Base-by-base conservation (phyloP, 1,284 basidiomycete genomes). In the Trametes versicolor region DNA sequence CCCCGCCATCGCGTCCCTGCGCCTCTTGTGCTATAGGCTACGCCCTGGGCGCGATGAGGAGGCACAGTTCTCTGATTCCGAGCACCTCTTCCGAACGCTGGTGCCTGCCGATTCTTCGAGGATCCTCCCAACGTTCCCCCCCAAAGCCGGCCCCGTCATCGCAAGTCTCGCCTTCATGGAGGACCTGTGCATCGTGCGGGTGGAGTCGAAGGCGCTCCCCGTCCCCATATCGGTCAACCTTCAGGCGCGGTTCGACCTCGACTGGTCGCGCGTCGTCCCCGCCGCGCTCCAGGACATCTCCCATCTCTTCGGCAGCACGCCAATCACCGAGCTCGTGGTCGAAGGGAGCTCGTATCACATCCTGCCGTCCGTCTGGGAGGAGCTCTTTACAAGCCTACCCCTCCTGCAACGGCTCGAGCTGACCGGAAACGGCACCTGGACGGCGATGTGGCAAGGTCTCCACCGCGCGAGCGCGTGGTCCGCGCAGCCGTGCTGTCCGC, bases 401-500 rank as follows among this genome's bases (percentile, higher is more conserved):
- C 3, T 1, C 29, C 41, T 60, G 4, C n/a, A 47, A 21, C 17
- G 17, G 13, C 41, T 60, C n/a, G 9, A 47, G 17, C 41, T 60
- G 12, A 47, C 51, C 19, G 51, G 58, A 7, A 53, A 53, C 58
- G 58, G 58, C 3, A 47, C 58, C 4, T 60, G 58, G 58, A 25
- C 29, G 15, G 58, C 58, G 29, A 36, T 47, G 50, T 60, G 58
- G 58, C 58, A 50, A 8, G 58, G 25, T n/a, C 58, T 60, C 21
- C 36, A n/a, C 8, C 47, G 25, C 23, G 57, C 36, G 23, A 19
- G 8, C 23, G 15, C 7, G 6, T 32, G 29, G 15, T n/a, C 43
- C 43, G 43, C 43, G 43, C n/a, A 45, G 43, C 17, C 23, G n/a
- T 45, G 43, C 43, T 45, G 43, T 19, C 43, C 43, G 43, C 43